Conservation (phyloP, 805 yeast genomes). For the Yamadazyma takamatsuzukensis region DNA sequence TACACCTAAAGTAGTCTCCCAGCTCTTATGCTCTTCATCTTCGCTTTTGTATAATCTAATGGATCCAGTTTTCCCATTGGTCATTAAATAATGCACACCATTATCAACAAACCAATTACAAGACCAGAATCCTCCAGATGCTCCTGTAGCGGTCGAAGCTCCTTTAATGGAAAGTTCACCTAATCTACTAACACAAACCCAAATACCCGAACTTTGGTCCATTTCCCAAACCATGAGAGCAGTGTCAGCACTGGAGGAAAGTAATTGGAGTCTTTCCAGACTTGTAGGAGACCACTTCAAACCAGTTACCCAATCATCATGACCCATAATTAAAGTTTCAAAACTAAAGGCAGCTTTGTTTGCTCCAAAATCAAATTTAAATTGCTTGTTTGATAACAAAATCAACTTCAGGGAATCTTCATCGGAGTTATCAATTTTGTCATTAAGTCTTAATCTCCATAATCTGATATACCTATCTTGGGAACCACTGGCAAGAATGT, state of each 20-base stretch:
- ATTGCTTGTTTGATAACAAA: conserved; percentile 68
- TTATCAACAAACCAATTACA: conserved; percentile 59
- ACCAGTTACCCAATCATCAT: conserved; percentile 95
- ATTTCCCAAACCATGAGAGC: conserved; percentile 93
- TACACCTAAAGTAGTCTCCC: conserved; percentile 52
- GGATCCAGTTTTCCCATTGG: conserved; percentile 91
- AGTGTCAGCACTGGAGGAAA: conserved; percentile 91
- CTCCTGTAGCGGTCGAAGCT: conserved; percentile 97
- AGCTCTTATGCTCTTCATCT: conserved; percentile 25
- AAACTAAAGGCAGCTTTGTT: conserved; percentile 60
- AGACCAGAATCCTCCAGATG: conserved; percentile 67
- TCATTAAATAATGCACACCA: conserved; percentile 48
- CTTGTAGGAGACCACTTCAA: conserved; percentile 69
- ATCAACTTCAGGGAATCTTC: conserved; percentile 51
- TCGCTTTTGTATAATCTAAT: conserved; percentile 70
- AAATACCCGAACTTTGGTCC: conserved; percentile 79
- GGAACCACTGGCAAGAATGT: conserved; percentile 80
- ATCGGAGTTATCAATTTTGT: conserved; percentile 51
- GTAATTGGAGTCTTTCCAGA: conserved; percentile 46
- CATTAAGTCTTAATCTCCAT: conserved; percentile 71
- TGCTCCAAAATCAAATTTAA: conserved; percentile 45
- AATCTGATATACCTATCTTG: conserved; percentile 90
- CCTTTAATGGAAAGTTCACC: conserved; percentile 96
- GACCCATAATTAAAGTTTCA: conserved; percentile 95
- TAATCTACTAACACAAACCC: conserved; percentile 76